phyloP scores from a whole-genome alignment of 257 asterid genomes.

The Plectranthus barbatus region DNA sequence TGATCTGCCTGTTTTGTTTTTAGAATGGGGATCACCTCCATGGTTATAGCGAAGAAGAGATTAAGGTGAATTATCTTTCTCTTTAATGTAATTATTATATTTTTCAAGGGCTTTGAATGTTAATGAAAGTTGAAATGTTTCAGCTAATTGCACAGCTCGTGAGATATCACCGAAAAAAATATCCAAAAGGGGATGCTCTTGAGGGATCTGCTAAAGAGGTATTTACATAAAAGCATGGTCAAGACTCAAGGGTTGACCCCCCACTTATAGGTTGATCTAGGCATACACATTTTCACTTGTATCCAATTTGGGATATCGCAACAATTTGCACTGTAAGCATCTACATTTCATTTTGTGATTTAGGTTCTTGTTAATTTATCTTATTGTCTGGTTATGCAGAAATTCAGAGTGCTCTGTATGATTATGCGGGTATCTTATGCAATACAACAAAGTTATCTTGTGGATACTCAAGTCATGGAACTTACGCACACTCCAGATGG shows the following conservation, averaged over 20 bases:
- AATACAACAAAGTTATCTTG: conserved; percentile 33
- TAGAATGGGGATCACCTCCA: conserved; percentile 68
- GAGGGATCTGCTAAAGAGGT: conserved; percentile 25
- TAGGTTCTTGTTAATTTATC: conserved; percentile 4
- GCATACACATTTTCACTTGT: no score
- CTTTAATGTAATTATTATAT: background rate
- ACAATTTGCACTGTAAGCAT: no score
- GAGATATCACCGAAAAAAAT: conserved; percentile 64
- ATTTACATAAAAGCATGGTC: no score
- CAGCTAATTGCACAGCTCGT: conserved; percentile 72
- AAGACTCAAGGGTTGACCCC: no score
- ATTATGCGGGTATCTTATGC: conserved; percentile 52
- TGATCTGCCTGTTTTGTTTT: conserved; percentile 17
- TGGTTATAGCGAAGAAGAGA: conserved; percentile 54
- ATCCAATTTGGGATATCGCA: no score
- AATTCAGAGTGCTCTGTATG: conserved; percentile 55
- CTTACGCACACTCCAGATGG: conserved; percentile 37
- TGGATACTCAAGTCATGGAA: conserved; percentile 24
- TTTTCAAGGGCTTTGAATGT: conserved; percentile 1
- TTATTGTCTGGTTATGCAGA: conserved; percentile 35
- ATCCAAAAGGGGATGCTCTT: conserved; percentile 40
- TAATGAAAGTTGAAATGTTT: conserved; percentile 22
- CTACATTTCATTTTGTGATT: background rate
- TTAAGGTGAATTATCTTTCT: conserved; percentile 34
- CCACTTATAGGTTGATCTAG: no score